A percentile compares a stretch with the other conserved stretches of the same genome.
These are phyloP conservation scores for Ophiocordyceps camponoti-saundersi DNA, from an alignment of 2,329 filamentous ascomycete species.

Conservation along the genomic window DNA sequence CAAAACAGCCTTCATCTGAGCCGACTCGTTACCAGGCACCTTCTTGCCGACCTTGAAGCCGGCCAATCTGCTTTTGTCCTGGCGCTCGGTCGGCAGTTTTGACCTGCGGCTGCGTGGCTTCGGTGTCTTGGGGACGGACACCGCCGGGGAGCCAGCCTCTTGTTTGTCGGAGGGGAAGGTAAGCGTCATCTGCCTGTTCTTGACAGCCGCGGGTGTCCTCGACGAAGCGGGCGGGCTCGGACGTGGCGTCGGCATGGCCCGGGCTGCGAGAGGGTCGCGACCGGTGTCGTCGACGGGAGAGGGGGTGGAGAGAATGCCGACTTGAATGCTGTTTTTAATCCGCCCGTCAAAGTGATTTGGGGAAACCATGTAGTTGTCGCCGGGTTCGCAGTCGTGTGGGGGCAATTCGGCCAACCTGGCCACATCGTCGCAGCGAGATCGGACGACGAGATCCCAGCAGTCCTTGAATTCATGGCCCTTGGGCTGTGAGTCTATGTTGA, in stretches of 20 bases:
- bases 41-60: slow-evolving; percentile 28
- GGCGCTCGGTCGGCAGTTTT: slow-evolving; percentile 18
- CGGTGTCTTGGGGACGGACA: slow-evolving; percentile 4
- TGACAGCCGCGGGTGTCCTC: slow-evolving; percentile 17
- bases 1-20: not conserved
- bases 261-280: slow-evolving; percentile 23
- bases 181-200: slow-evolving; percentile 35
- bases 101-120: slow-evolving; percentile 16
- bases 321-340: slow-evolving; percentile 17
- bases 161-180: slow-evolving; percentile 13
- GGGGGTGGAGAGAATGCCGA: slow-evolving; percentile 11
- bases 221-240: slow-evolving; percentile 33
- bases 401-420: slow-evolving; percentile 53
- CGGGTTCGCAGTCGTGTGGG: slow-evolving; percentile 37
- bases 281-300: slow-evolving; percentile 14
- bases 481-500: slow-evolving; percentile 79
- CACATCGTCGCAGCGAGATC: slow-evolving; percentile 75
- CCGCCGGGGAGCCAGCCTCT: too few relatives aligned
- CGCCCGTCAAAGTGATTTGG: slow-evolving; percentile 24
- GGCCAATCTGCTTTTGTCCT: slow-evolving; percentile 21
- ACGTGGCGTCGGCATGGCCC: slow-evolving; percentile 39
- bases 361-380: slow-evolving; percentile 29
- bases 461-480: slow-evolving; percentile 72
- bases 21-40: slow-evolving; percentile 7
- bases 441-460: slow-evolving; percentile 83